phyloP scores from a whole-genome alignment of 2,329 filamentous ascomycete genomes.

The Lecanicillium sp. region DNA sequence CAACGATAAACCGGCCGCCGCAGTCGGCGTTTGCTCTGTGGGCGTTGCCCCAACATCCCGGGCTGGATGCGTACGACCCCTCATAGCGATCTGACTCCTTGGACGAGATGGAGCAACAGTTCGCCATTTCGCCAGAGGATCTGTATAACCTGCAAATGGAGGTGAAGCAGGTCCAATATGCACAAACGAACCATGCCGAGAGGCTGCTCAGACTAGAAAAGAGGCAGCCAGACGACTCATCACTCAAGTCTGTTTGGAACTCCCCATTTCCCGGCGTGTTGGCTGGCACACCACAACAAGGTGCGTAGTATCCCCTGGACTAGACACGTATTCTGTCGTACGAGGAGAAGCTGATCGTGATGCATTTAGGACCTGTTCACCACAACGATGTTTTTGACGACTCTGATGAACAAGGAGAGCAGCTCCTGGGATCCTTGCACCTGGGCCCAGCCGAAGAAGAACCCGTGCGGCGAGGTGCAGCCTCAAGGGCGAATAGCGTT shows the following conservation, averaged over 20 bases:
- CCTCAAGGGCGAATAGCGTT: slow-evolving; percentile 92
- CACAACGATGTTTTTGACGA: slow-evolving; percentile 81
- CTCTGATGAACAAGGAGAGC: slow-evolving; percentile 80
- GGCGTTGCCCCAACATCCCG: too few species aligned
- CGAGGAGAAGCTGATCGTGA: too few species aligned
- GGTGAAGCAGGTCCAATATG: slow-evolving; percentile 58
- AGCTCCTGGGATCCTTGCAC: slow-evolving; percentile 71
- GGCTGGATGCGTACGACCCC: too few species aligned
- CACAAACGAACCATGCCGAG: slow-evolving; percentile 55
- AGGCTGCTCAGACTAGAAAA: slow-evolving; percentile 55
- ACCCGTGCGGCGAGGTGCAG: slow-evolving; percentile 73
- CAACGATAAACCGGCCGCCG: too few species aligned
- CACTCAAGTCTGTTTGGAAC: slow-evolving; percentile 81
- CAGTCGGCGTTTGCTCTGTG: too few species aligned
- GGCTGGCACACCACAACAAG: slow-evolving; percentile 78
- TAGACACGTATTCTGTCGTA: too few species aligned
- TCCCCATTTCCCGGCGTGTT: slow-evolving; percentile 86
- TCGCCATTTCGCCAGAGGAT: slow-evolving; percentile 53
- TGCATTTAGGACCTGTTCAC: slow-evolving; percentile 67
- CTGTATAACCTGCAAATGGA: slow-evolving; percentile 64
- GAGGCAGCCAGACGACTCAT: slow-evolving; percentile 59
- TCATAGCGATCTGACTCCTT: not conserved
- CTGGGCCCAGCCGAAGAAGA: slow-evolving; percentile 78
- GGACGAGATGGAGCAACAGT: slow-evolving; percentile 56
- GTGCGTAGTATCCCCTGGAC: slow-evolving; percentile 40